These are phyloP conservation scores for Tetrahymena borealis DNA, from an alignment of 73 alveolate genomes.

Conservation along the genomic window DNA sequence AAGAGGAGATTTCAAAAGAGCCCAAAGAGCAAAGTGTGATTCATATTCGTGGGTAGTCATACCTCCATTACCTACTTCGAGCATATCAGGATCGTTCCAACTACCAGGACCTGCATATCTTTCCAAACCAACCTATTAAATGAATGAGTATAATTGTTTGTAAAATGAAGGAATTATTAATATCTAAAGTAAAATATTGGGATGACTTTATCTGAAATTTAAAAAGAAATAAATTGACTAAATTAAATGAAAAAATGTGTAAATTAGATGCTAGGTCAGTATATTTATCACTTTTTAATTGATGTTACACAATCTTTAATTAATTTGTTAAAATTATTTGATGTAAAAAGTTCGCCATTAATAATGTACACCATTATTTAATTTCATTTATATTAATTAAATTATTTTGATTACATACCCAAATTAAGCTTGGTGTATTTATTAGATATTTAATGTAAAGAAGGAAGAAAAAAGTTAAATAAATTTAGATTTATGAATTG, in stretches of 20 bases:
- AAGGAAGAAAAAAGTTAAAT: not conserved
- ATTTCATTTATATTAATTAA: too few species aligned
- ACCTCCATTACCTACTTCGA: constrained; percentile 93
- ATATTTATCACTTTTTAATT: too few species aligned
- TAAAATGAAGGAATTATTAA: not conserved
- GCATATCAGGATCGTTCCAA: constrained; percentile 99
- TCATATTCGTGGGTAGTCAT: constrained; percentile 79
- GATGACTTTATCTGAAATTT: not conserved
- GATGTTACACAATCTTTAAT: too few species aligned
- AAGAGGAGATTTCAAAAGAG: constrained; percentile 93
- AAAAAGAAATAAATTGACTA: too few species aligned
- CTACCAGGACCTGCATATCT: constrained; percentile 96
- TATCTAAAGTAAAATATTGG: not conserved
- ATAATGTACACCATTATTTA: too few species aligned
- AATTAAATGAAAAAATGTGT: too few species aligned
- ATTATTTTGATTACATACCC: too few species aligned
- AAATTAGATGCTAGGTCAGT: too few species aligned
- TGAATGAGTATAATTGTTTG: not conserved
- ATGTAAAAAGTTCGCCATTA: too few species aligned
- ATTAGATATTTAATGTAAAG: not conserved
- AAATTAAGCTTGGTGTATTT: too few species aligned
- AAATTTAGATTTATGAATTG: not conserved
- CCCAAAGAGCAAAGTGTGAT: constrained; percentile 97
- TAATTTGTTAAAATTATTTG: too few species aligned
- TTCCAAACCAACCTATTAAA: constrained; percentile 27